Conservation (phyloP, 169 alveolate species). For the Gregarina niphandrodes region DNA sequence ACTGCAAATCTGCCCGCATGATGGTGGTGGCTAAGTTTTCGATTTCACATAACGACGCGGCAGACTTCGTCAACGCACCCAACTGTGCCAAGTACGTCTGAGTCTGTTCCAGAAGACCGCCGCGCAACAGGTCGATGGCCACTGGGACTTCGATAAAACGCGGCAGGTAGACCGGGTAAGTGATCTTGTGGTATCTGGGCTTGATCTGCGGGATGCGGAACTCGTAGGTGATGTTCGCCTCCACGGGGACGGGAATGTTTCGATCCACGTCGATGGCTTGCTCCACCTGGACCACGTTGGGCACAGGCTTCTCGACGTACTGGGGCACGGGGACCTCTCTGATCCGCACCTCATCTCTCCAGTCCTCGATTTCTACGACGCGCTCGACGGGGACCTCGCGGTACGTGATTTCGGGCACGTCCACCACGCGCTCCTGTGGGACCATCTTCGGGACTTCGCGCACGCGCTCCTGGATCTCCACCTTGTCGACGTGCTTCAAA, state of each 20-base stretch:
- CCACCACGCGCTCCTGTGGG: not conserved
- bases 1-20: too few species aligned
- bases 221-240: not conserved
- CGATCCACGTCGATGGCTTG: not conserved
- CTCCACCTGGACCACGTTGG: not conserved
- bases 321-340: slow-evolving; percentile 1
- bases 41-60: too few species aligned
- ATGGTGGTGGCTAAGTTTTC: too few species aligned
- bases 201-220: not conserved
- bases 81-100: too few species aligned
- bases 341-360: not conserved
- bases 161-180: not conserved
- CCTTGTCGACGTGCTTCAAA: not conserved
- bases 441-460: not conserved
- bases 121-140: too few species aligned
- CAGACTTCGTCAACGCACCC: too few species aligned
- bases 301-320: not conserved
- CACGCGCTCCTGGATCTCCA: not conserved
- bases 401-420: not conserved
- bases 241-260: not conserved
- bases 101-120: too few species aligned
- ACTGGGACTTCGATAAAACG: not conserved
- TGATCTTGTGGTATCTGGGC: not conserved
- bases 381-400: not conserved
- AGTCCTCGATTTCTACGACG: not conserved